Base-by-base conservation (phyloP, 225 moss, liverwort and hornwort genomes). In the Marchantia polymorpha region DNA sequence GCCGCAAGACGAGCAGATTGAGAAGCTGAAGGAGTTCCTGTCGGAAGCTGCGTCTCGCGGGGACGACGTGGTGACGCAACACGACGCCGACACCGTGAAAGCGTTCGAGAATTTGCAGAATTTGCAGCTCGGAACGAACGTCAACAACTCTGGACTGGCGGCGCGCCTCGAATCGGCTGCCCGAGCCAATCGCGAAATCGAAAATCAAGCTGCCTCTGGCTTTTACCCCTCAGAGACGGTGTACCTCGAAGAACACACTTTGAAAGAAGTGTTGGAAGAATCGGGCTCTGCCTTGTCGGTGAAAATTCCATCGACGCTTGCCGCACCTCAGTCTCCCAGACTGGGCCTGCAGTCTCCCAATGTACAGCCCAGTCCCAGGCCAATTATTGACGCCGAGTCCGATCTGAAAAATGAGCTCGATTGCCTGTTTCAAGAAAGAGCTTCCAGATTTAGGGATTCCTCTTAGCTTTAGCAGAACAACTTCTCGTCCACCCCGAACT, bases 191-290 rank as follows among this genome's bases (percentile, higher is more conserved):
- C 82, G 80, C 58, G 87, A 84, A 63, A 82, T 82, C 6, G 78
- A 87, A 72, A 87, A 87, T 63, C 87, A 87, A 30, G 84, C 82
- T n/a, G 79, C 82, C 10, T 53, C 86, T 1, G 87, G 87, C 9
- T 87, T 82, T 47, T 87, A 75, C 66, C 87, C 87, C 0, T 87
- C 87, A n/a, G 87, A 87, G 52, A 87, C 87, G 0, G 82, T 87
- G 46, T 87, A 87, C 25, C 77, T 87, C 12, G 79, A 87, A 48
- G 87, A 82, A 76, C 84, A 84, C 14, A 87, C 84, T 17, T 52
- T 87, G 72, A 84, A 84, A 68, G 87, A 87, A 27, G 84, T 87
- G 26, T 47, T 84, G 79, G 84, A 84, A 67, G 81, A 84, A 67
- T 75, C 79, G 51, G 81, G 48, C 39, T 55, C 81, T 10, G 78